Conservation (phyloP, 257 asterid genomes). For the Solanum verrucosum region DNA sequence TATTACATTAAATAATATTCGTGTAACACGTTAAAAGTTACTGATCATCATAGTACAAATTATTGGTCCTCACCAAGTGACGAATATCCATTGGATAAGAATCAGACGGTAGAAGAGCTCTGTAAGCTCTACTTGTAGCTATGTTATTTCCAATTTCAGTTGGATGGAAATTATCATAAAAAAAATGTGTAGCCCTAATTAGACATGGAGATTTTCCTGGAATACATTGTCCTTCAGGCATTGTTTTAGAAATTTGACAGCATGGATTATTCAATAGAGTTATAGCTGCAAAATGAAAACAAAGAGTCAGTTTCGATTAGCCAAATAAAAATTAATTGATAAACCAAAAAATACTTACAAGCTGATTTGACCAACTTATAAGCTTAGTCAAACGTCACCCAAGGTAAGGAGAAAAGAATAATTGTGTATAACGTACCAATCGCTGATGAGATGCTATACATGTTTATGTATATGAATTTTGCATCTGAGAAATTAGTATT, state of each 20-base stretch:
- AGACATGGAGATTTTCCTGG: constrained; percentile 14
- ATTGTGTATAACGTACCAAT: constrained; percentile 11
- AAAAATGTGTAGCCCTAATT: constrained; percentile 7
- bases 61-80: background rate
- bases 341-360: too few relatives aligned
- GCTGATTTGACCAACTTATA: too few relatives aligned
- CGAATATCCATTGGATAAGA: constrained; percentile 27
- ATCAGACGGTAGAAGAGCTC: constrained; percentile 8
- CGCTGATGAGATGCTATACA: constrained; percentile 23
- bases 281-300: background rate
- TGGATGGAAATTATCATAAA: constrained; percentile 25
- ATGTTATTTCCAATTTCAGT: background rate
- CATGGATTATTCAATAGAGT: constrained; percentile 14
- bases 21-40: background rate
- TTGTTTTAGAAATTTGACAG: constrained; percentile 5
- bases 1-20: background rate
- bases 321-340: background rate
- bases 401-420: too few relatives aligned
- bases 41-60: background rate
- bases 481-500: constrained; percentile 20
- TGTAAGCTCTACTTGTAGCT: constrained; percentile 21
- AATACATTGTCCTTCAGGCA: constrained; percentile 12
- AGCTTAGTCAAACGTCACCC: background rate
- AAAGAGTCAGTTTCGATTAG: background rate
- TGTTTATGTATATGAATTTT: constrained; percentile 34